Conservation (phyloP, 345 rosid species). For the Lumnitzera littorea region DNA sequence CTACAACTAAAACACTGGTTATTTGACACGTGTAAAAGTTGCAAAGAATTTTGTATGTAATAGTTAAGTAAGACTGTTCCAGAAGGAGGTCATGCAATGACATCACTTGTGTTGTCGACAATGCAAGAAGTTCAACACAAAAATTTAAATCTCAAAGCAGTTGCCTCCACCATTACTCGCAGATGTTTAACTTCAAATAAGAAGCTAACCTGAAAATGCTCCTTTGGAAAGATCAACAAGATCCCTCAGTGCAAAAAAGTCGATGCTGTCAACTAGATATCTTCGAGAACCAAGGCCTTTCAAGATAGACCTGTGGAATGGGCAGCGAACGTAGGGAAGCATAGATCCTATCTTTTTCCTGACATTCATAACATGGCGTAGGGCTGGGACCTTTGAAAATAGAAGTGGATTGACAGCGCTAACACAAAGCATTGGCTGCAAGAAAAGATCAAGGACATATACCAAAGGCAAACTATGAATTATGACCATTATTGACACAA, state of each 20-base stretch:
- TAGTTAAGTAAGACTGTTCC: too few species aligned
- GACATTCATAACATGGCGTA: conserved; percentile 60
- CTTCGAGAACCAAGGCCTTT: conserved; percentile 82
- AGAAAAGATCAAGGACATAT: conserved; percentile 11
- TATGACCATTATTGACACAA: not conserved
- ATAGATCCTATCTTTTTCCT: conserved; percentile 69
- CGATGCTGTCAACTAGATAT: conserved; percentile 88
- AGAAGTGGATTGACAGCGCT: conserved; percentile 94
- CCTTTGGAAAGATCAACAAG: conserved; percentile 97
- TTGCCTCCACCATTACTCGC: too few species aligned
- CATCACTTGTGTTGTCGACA: too few species aligned
- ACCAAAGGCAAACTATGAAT: not conserved
- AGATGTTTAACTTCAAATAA: not conserved
- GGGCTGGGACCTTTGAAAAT: conserved; percentile 85
- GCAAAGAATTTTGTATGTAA: too few species aligned
- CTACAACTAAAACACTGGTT: too few species aligned
- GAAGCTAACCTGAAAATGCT: conserved; percentile 78
- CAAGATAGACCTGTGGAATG: conserved; percentile 71
- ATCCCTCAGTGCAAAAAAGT: conserved; percentile 84
- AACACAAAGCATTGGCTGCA: conserved; percentile 95
- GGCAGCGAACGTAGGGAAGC: conserved; percentile 87
- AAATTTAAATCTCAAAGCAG: not conserved
- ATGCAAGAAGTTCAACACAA: not conserved
- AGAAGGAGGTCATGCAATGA: too few species aligned
- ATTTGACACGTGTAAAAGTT: too few species aligned